Conservation (phyloP, 495 filamentous ascomycete genomes). For the Hypoxylon fuscum region DNA sequence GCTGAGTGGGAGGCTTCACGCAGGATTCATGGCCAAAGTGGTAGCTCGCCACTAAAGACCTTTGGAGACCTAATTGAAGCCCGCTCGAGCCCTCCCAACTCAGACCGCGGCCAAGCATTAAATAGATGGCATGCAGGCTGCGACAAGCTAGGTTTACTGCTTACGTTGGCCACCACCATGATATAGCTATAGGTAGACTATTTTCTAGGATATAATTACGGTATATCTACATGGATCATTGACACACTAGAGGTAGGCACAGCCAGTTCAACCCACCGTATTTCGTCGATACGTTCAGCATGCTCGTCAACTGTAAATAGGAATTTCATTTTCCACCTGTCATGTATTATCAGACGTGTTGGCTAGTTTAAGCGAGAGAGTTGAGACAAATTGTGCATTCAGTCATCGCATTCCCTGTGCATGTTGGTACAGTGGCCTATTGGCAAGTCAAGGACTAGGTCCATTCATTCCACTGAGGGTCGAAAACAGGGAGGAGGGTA, state of each 20-base stretch:
- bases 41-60: constrained; percentile 7
- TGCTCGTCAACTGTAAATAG: too few relatives aligned
- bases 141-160: constrained; percentile 35
- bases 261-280: too few relatives aligned
- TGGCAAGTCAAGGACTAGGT: too few relatives aligned
- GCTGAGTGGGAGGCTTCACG: constrained; percentile 29
- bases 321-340: too few relatives aligned
- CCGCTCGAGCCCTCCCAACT: constrained; percentile 15
- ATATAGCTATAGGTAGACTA: constrained; percentile 12
- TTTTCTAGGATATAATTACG: background rate
- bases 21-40: background rate
- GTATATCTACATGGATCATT: background rate
- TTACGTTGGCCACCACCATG: constrained; percentile 37
- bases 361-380: too few relatives aligned
- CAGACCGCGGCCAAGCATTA: constrained; percentile 19
- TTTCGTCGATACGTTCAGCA: too few relatives aligned
- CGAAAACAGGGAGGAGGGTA: constrained; percentile 15
- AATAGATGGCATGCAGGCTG: constrained; percentile 40
- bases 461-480: constrained; percentile 34
- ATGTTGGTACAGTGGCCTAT: too few relatives aligned
- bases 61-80: constrained; percentile 38
- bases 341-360: too few relatives aligned
- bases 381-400: too few relatives aligned
- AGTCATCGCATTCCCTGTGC: too few relatives aligned
- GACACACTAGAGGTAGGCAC: too few relatives aligned